Base-by-base conservation (phyloP, 768 basidiomycete species). In the Pleurotus djamor region DNA sequence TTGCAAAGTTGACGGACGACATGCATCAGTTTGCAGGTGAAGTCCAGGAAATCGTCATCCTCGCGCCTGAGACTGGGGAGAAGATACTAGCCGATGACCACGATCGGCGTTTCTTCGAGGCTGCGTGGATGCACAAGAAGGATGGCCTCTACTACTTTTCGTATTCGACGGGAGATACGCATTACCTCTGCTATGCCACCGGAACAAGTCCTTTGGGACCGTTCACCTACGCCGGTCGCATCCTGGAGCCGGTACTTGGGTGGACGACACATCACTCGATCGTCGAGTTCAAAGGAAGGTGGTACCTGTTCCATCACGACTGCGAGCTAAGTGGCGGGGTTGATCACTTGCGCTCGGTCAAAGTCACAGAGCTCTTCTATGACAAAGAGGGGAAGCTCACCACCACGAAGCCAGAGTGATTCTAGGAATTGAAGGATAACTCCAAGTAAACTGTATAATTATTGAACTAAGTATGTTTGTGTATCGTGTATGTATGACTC, bases 201-300 rank as follows among this genome's bases (percentile, higher is more conserved):
- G 62, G 66, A 4, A 58, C 58, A 17, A 59, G 58, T 17, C 66
- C 66, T 28, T 48, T 60, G 4, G 66, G 66, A 7, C 66, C 66
- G 9, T 67, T 67, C 60, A 65, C 61, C 13, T 67, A 67, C 41
- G 60, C 60, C 12, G 64, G 66, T 3, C 59, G 66, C 21, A 67
- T 67, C 16, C 59, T 67, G 59, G 66, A 67, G 41, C 66, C 66
- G 6, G 66, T 67, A 10, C 34, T 61, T 17, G 66, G 66, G 37
- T 67, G 66, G 66, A 67, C 66, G 44, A 67, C 66, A 3, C 66
- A 67, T 51, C 66, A 67, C 48, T 63, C 62, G 17, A 67, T 67
- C 45, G 66, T 67, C 38, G 62, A 67, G 50, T 63, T 58, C 37
- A 47, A 62, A 58, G 66, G 59, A 6, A 58, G 60, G 34, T 62